Conservation (phyloP, 805 yeast genomes). For the Candida hungchunana region DNA sequence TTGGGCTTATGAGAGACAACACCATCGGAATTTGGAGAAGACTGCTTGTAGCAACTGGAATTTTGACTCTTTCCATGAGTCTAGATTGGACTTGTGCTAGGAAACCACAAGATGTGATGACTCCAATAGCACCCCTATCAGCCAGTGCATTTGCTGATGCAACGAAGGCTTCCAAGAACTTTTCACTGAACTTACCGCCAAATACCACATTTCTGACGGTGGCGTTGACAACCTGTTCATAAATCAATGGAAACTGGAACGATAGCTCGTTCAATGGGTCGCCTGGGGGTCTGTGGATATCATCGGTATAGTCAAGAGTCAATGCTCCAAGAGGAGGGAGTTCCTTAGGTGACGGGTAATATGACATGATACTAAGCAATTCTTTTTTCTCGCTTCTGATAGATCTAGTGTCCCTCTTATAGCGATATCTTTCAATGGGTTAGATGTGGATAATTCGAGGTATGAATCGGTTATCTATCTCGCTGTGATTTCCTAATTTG, state of each 20-base stretch:
- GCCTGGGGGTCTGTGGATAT: slow-evolving; percentile 32
- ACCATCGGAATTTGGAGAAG: slow-evolving; percentile 30
- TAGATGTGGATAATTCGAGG: too few species aligned
- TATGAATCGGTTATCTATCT: too few species aligned
- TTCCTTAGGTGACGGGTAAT: slow-evolving; percentile 18
- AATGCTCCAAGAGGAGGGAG: slow-evolving; percentile 29
- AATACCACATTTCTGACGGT: slow-evolving; percentile 28
- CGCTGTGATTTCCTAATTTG: too few species aligned
- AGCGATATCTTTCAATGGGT: too few species aligned
- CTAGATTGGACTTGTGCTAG: slow-evolving; percentile 29
- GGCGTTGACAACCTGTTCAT: slow-evolving; percentile 24
- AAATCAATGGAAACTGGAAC: slow-evolving; percentile 26
- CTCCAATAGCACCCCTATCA: slow-evolving; percentile 31
- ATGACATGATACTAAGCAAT: too few species aligned
- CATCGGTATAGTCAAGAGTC: slow-evolving; percentile 29
- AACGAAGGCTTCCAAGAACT: slow-evolving; percentile 26
- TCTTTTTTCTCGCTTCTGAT: too few species aligned
- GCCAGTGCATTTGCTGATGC: slow-evolving; percentile 27
- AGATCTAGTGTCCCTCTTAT: too few species aligned
- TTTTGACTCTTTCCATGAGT: slow-evolving; percentile 20
- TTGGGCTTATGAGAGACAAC: slow-evolving; percentile 18
- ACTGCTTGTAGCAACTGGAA: slow-evolving; percentile 32
- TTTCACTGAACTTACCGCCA: slow-evolving; percentile 22
- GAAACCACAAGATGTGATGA: slow-evolving; percentile 34
- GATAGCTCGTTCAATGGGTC: slow-evolving; percentile 27